Conservation (phyloP, 2,329 filamentous ascomycete genomes). For the Ophiostoma populinum region DNA sequence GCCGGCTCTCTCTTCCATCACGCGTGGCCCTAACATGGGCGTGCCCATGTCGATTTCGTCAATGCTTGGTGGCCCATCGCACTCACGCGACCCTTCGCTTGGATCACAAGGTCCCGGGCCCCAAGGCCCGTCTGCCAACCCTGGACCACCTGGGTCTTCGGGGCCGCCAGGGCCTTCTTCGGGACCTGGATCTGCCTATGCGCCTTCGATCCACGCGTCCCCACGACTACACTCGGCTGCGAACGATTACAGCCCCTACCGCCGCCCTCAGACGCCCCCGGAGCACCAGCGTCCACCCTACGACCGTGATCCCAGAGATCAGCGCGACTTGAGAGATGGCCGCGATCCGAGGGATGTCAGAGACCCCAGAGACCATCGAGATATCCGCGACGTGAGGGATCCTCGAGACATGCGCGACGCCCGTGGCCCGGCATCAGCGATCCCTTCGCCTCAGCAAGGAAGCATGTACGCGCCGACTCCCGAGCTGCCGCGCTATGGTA, state of each 20-base stretch:
- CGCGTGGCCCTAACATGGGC: slow-evolving; percentile 27
- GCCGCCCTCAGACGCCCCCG: slow-evolving; percentile 51
- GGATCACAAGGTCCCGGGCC: slow-evolving; percentile 24
- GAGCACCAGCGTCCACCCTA: slow-evolving; percentile 45
- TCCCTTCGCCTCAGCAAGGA: slow-evolving; percentile 15
- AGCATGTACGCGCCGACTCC: slow-evolving; percentile 31
- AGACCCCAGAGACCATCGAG: slow-evolving; percentile 26
- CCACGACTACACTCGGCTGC: slow-evolving; percentile 36
- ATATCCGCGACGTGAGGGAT: too few relatives aligned
- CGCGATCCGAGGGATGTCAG: slow-evolving; percentile 14
- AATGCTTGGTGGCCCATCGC: slow-evolving; percentile 35
- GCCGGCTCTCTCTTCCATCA: slow-evolving; percentile 31
- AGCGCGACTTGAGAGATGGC: slow-evolving; percentile 22
- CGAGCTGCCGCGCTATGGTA: slow-evolving; percentile 40
- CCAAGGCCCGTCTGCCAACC: slow-evolving; percentile 2
- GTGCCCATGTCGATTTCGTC: slow-evolving; percentile 46
- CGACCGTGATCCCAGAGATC: slow-evolving; percentile 15
- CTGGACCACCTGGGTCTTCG: neutral
- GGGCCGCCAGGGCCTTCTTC: slow-evolving; percentile 13
- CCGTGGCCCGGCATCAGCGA: slow-evolving; percentile 30
- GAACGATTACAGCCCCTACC: slow-evolving; percentile 43
- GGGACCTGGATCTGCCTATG: slow-evolving; percentile 26
- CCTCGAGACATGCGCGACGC: slow-evolving; percentile 7
- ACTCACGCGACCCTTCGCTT: slow-evolving; percentile 18
- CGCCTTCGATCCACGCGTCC: slow-evolving; percentile 33